Conservation (phyloP, 176 grass and related monocot species). For the Dendrocalamus sinicus region DNA sequence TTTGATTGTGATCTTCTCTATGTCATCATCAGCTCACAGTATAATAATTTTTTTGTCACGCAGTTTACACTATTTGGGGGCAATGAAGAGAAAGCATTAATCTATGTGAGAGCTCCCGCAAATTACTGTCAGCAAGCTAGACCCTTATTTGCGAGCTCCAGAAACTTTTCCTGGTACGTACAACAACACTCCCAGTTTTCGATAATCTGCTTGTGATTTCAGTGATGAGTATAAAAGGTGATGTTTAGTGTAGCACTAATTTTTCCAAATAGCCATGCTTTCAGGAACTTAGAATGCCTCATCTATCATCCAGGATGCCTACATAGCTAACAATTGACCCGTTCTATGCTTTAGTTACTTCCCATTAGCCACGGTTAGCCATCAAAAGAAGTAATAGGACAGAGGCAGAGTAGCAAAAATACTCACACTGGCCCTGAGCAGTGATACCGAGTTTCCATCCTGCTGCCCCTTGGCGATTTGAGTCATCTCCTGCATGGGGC, state of each 20-base stretch:
- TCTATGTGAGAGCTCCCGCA: slow-evolving; percentile 30
- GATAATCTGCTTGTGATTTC: background rate
- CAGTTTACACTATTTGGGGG: background rate
- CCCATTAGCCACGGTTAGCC: background rate
- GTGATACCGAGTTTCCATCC: slow-evolving; percentile 85
- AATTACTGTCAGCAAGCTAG: background rate
- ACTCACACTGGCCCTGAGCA: slow-evolving; percentile 88
- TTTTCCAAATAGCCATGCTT: background rate
- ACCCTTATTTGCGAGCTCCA: background rate
- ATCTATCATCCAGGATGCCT: background rate
- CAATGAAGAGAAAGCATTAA: background rate
- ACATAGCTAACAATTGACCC: background rate
- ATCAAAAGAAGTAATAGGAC: slow-evolving; percentile 10
- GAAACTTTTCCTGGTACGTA: background rate
- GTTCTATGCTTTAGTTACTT: background rate
- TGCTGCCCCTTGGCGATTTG: slow-evolving; percentile 86
- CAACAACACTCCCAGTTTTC: background rate
- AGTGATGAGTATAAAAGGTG: background rate
- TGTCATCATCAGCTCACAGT: slow-evolving; percentile 29
- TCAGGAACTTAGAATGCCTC: background rate
- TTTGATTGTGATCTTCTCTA: slow-evolving; percentile 43
- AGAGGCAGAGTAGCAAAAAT: background rate
- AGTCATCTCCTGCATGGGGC: slow-evolving; percentile 94
- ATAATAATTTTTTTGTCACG: background rate
- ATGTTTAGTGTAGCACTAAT: background rate